phyloP scores from a whole-genome alignment of 805 yeast species.

The Lipomyces sp. region DNA sequence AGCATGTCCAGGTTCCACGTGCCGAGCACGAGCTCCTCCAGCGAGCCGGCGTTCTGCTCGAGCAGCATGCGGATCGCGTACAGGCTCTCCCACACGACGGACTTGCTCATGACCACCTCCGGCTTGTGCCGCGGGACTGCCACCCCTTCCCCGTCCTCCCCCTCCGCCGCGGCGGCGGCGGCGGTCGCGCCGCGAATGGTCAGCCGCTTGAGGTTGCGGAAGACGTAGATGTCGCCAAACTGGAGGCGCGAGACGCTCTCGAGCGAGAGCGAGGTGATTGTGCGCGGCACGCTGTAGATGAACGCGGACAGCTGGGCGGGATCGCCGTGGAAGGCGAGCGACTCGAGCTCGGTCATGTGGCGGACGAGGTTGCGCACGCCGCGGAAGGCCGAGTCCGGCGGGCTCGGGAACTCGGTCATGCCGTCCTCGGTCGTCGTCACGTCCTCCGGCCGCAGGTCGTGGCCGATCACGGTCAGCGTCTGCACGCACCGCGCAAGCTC shows the following conservation, averaged over 20 bases:
- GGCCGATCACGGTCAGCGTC: constrained; percentile 18
- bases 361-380: constrained; percentile 24
- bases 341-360: constrained; percentile 14
- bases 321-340: constrained; percentile 23
- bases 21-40: constrained; percentile 25
- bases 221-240: constrained; percentile 24
- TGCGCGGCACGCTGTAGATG: constrained; percentile 10
- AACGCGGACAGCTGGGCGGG: constrained; percentile 26
- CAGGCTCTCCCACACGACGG: constrained; percentile 24
- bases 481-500: constrained; percentile 11
- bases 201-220: constrained; percentile 14
- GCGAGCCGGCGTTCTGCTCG: constrained; percentile 24
- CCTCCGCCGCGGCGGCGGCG: neutral
- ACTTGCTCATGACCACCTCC: constrained; percentile 12
- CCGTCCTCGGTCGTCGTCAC: constrained; percentile 17
- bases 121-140: neutral
- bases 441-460: constrained; percentile 15
- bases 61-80: constrained; percentile 26
- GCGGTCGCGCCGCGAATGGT: constrained; percentile 16
- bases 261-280: constrained; percentile 14
- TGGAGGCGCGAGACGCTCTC: constrained; percentile 19
- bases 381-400: constrained; percentile 16
- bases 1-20: constrained; percentile 22
- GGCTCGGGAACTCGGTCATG: constrained; percentile 17
- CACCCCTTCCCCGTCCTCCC: neutral